Conservation (phyloP, 169 alveolate species). For the Babesia ovis region DNA sequence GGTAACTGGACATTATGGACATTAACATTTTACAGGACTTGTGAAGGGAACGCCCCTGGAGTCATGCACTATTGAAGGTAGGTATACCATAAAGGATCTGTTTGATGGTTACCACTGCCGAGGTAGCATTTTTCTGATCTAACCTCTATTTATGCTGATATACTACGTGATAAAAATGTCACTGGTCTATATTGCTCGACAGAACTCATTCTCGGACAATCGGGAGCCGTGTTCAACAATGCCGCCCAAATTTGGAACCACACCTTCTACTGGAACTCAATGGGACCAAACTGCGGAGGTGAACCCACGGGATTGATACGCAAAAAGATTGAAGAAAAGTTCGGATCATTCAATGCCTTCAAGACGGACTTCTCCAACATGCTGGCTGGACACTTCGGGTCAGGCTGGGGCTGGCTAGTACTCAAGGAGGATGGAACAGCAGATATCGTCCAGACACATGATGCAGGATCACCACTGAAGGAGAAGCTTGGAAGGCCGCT, state of each 20-base stretch:
- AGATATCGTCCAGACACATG: slow-evolving; percentile 88
- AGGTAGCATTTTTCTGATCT: too few relatives aligned
- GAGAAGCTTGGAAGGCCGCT: slow-evolving; percentile 86
- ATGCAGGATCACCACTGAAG: slow-evolving; percentile 89
- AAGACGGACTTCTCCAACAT: slow-evolving; percentile 80
- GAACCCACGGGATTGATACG: slow-evolving; percentile 86
- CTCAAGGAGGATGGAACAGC: slow-evolving; percentile 87
- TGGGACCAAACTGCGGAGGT: slow-evolving; percentile 90
- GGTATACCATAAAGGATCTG: too few relatives aligned
- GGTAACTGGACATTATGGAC: slow-evolving; percentile 46
- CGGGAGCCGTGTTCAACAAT: slow-evolving; percentile 86
- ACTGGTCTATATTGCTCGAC: not conserved
- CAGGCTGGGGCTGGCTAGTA: slow-evolving; percentile 99
- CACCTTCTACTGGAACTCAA: slow-evolving; percentile 90
- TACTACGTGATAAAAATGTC: slow-evolving; percentile 36
- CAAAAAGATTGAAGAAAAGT: slow-evolving; percentile 81
- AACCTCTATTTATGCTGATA: slow-evolving; percentile 22
- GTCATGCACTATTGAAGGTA: slow-evolving; percentile 75
- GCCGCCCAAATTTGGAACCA: slow-evolving; percentile 94
- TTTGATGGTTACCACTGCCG: too few relatives aligned
- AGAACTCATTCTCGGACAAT: slow-evolving; percentile 74
- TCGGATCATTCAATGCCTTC: slow-evolving; percentile 85
- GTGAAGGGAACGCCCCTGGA: slow-evolving; percentile 73
- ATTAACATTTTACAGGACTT: slow-evolving; percentile 52
- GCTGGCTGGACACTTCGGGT: slow-evolving; percentile 92